Percentiles rank a stretch among this genome's conserved stretches.
phyloP scores from a whole-genome alignment of 148 eudicot genomes.

The Fagopyrum esculentum region DNA sequence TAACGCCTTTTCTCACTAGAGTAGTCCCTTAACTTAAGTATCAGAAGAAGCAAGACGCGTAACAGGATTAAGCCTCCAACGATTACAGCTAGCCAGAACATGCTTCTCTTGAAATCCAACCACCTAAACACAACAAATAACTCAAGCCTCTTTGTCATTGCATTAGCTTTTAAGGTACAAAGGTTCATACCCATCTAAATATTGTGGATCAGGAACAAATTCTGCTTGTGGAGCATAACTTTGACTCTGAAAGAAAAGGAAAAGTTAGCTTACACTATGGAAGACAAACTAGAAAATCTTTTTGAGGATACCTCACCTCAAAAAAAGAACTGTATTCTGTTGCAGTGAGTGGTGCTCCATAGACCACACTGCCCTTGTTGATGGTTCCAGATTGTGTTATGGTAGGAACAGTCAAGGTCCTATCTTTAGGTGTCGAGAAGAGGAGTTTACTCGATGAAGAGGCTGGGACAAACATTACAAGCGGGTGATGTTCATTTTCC shows the following conservation, averaged over 20 bases:
- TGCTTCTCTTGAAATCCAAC: constrained; percentile 68
- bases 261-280: background rate
- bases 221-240: constrained; percentile 58
- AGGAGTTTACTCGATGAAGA: constrained; percentile 33
- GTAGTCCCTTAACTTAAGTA: constrained; percentile 44
- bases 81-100: constrained; percentile 86
- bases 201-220: constrained; percentile 38
- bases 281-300: background rate
- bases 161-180: background rate
- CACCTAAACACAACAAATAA: constrained; percentile 36
- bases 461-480: constrained; percentile 31
- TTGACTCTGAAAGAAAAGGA: constrained; percentile 38
- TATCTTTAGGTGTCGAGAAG: constrained; percentile 22
- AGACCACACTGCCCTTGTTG: constrained; percentile 37
- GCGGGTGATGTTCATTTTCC: constrained; percentile 36
- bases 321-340: constrained; percentile 64
- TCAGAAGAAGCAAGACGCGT: constrained; percentile 41
- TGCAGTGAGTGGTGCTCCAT: constrained; percentile 73
- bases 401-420: constrained; percentile 19
- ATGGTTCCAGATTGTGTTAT: constrained; percentile 18
- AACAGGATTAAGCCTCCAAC: constrained; percentile 54
- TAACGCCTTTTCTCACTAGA: constrained; percentile 34
- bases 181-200: constrained; percentile 51
- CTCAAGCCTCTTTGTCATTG: background rate
- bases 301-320: constrained; percentile 38